These are phyloP conservation scores for Ascochyta pisi DNA, from an alignment of 2,329 filamentous ascomycete genomes.

Conservation along the genomic window DNA sequence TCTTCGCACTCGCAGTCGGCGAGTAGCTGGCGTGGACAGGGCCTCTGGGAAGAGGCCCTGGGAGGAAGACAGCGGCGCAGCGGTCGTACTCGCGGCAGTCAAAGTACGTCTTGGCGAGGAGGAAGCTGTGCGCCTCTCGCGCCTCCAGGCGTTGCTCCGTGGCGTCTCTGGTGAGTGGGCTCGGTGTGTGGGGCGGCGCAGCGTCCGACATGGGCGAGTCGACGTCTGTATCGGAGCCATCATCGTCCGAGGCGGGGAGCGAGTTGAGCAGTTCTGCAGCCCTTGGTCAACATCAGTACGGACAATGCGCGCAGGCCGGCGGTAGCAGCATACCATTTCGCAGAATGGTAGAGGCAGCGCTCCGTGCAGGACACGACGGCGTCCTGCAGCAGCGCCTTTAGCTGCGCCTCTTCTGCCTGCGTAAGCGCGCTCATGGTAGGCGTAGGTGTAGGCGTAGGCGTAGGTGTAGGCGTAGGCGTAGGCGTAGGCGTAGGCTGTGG, in stretches of 20 bases:
- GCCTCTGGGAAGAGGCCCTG: slow-evolving; percentile 76
- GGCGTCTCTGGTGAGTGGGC: slow-evolving; percentile 65
- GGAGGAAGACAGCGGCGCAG: slow-evolving; percentile 86
- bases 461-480: too few species aligned
- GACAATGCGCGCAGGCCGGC: not conserved
- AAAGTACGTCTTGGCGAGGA: slow-evolving; percentile 92
- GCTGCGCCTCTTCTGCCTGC: slow-evolving; percentile 59
- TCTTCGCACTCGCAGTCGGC: slow-evolving; percentile 27
- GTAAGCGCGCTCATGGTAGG: slow-evolving; percentile 44
- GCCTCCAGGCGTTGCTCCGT: slow-evolving; percentile 78
- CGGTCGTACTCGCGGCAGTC: slow-evolving; percentile 95
- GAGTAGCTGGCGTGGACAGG: slow-evolving; percentile 60
- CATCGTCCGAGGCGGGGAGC: slow-evolving; percentile 65
- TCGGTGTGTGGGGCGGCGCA: slow-evolving; percentile 53
- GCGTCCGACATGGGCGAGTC: slow-evolving; percentile 66
- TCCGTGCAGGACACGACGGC: slow-evolving; percentile 92
- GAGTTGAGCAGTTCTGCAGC: slow-evolving; percentile 92
- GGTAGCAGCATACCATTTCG: slow-evolving; percentile 76
- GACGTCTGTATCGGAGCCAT: slow-evolving; percentile 64
- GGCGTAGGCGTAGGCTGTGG: not conserved
- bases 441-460: too few species aligned
- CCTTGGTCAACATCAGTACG: slow-evolving; percentile 62
- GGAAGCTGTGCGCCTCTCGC: slow-evolving; percentile 80
- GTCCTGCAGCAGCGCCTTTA: slow-evolving; percentile 79
- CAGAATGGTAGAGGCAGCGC: slow-evolving; percentile 91